Evolutionary conservation across 345 rosid genomes (phyloP).

Genomic region (Eucalyptus curtisii): DNA sequence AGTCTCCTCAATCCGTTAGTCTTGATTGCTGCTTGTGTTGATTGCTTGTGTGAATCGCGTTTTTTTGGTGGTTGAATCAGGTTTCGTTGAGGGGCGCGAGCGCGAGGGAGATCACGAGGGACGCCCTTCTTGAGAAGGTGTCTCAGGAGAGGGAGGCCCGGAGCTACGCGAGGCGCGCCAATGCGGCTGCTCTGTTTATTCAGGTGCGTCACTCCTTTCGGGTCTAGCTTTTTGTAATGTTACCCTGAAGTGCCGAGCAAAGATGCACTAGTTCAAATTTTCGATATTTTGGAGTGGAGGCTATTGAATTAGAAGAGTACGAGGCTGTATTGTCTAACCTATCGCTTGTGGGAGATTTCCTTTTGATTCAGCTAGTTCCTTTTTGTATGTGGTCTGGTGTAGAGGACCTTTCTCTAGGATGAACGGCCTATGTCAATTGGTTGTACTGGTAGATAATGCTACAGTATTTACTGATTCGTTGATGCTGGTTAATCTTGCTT

Average conservation of each 20-base stretch:
- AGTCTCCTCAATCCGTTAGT: not conserved
- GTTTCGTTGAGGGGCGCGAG: conserved; percentile 96
- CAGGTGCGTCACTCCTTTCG: conserved; percentile 34
- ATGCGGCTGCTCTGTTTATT: conserved; percentile 47
- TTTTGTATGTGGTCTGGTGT: not conserved
- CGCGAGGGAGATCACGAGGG: conserved; percentile 74
- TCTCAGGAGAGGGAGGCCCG: conserved; percentile 81
- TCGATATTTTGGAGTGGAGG: not conserved
- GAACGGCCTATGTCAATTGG: not conserved
- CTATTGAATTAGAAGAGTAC: not conserved
- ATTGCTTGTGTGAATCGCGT: not conserved
- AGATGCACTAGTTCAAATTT: not conserved
- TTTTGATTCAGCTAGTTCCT: not conserved
- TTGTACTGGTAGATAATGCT: not conserved
- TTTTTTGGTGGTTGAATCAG: conserved; percentile 7
- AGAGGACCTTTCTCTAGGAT: not conserved
- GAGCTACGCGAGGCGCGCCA: conserved; percentile 58
- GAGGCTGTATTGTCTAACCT: not conserved
- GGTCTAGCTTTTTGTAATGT: not conserved
- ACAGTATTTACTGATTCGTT: not conserved
- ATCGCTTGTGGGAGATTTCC: not conserved
- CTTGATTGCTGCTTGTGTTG: not conserved
- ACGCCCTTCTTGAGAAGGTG: conserved; percentile 83
- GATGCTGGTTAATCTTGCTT: not conserved
- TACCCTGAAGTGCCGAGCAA: not conserved